Evolutionary conservation across 805 yeast genomes (phyloP).

Genomic region (Yarrowia yakushimensis): DNA sequence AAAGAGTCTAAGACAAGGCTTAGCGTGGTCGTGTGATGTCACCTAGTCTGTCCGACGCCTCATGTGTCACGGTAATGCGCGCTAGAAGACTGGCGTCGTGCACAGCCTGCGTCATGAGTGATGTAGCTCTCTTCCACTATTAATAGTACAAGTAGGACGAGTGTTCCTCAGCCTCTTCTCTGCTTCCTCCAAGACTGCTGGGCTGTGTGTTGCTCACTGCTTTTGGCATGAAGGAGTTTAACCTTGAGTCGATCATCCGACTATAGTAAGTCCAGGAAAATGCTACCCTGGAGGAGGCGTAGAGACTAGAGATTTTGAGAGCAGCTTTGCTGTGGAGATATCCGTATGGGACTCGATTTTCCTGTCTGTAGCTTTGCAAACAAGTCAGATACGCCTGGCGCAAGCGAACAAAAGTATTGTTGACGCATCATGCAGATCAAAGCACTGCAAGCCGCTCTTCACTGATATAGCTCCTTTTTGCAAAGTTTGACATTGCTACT

Average conservation of each 20-base stretch:
- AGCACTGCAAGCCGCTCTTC: constrained; percentile 14
- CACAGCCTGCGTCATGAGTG: neutral
- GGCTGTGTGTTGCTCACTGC: constrained; percentile 22
- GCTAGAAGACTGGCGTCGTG: neutral
- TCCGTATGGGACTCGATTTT: neutral
- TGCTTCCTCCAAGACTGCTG: neutral
- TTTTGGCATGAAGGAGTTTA: constrained; percentile 7
- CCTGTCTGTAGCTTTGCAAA: neutral
- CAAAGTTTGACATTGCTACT: constrained; percentile 9
- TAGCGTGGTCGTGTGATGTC: constrained; percentile 2
- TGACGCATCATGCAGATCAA: constrained; percentile 10
- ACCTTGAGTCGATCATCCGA: neutral
- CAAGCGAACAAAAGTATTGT: neutral
- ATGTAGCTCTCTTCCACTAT: neutral
- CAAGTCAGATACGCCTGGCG: neutral
- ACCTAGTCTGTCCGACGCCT: neutral
- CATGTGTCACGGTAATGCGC: neutral
- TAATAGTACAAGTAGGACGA: neutral
- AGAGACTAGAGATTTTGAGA: neutral
- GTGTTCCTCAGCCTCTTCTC: neutral
- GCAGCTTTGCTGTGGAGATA: neutral
- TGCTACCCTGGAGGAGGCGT: neutral
- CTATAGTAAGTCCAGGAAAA: neutral
- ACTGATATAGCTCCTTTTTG: neutral
- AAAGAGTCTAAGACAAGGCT: neutral